Base-by-base conservation (phyloP, 108 stramenopile genomes). In the Pseudonitzschia delicatissima region DNA sequence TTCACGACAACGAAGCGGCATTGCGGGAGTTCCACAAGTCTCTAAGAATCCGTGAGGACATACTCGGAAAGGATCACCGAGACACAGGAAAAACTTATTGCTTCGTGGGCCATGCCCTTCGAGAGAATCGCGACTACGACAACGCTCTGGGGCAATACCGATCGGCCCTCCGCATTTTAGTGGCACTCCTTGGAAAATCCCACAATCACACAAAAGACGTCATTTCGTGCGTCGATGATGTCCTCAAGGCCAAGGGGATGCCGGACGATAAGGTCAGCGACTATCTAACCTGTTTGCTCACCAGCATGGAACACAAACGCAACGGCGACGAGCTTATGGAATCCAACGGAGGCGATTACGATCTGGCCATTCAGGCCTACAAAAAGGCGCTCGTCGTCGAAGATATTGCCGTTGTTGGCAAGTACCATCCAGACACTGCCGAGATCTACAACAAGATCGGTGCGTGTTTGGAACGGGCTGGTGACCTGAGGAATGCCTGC, bases 71-170 rank as follows among this genome's bases (percentile, higher is more conserved):
- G 35, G 71, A 78, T 45, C 77, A 78, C 29, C 61, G 69, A 11
- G 77, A 78, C 32, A 78, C 77, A 36, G 77, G 71, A 47, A 76
- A 76, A 50, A 76, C 74, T 3, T 76, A 76, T 58, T 76, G 74
- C 55, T 76, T 76, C 57, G 74, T 76, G 36, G 74, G 74, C 13
- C 74, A 76, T 48, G 63, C 74, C 8, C 57, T 76, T 15, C 62
- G 74, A 52, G 74, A 68, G 42, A 64, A 68, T 44, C 59, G 68
- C 25, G 66, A 76, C 15, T 76, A 57, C 45, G 74, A 76, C 52
- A 67, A 76, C 13, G 52, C 74, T 12, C 53, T 69, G n/a, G 74
- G 68, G 25, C 74, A 76, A 32, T 76, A 76, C 25, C 74, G 74
- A 29, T 68, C 67, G 40, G 74, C 74, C 4, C 39, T 76, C 32